Base-by-base conservation (phyloP, 1,139 yeast species). In the Saccharomyces pastorianus region DNA sequence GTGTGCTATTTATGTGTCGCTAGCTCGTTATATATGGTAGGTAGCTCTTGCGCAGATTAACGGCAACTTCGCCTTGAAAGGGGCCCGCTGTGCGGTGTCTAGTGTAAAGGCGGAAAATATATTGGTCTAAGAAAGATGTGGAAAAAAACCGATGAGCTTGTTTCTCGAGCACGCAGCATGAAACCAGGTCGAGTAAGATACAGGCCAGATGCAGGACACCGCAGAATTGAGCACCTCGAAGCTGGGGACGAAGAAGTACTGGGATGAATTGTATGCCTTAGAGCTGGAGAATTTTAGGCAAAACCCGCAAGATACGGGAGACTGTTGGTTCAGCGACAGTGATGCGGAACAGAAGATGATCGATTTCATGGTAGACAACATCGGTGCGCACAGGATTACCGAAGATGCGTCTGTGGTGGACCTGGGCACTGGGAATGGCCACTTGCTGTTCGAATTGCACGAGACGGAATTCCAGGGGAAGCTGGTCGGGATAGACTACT, bases 401-500 rank as follows among this genome's bases (percentile, higher is more conserved):
- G 65, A 67, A 2, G 62, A 64, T 14, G 68, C 75, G 13, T 73
- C 67, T 1, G 76, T 89, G 52, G 70, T 90, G 26, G 99, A 93
- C 70, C 72, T 93, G 48, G 99, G 99, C 1, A 90, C 98, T 0
- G 99, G 99, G 0, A 93, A 93, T 69, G 99, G 99, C 0, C 96
- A 90, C 67, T 73, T 93, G 48, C 69, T 93, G 48, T 88, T 91
- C 64, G 80, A 84, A 53, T 66, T 93, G 50, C 66, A 70, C 56
- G 83, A 87, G 49, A 90, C 85, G 66, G 83, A 81, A 14, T 75
- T 80, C 63, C 20, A 69, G 51, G 79, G 82, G 34, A 58, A 62
- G 49, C 61, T 86, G 68, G 65, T 82, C 8, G 99, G 99, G 0
- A 76, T 93, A 11, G 99, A 93, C 69, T 93, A 93, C 68, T 85